Percentiles rank a stretch among this genome's conserved stretches.
These are phyloP conservation scores for Naegleria lovaniensis DNA, from an alignment of 208 protist genomes.

Conservation along the genomic window DNA sequence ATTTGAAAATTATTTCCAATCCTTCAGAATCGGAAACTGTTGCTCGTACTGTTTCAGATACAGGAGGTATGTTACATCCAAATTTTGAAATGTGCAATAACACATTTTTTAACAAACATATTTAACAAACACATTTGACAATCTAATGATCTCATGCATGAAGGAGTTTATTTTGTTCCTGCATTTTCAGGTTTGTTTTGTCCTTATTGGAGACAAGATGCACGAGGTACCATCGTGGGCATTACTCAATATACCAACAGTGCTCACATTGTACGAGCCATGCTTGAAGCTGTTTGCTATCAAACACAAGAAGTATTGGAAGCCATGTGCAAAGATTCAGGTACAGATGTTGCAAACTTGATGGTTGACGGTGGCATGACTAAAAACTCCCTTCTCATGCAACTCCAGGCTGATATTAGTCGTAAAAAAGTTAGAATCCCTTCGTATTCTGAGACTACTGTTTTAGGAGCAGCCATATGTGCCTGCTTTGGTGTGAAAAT, in stretches of 20 bases:
- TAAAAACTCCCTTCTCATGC: constrained; percentile 72
- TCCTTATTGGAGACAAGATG: constrained; percentile 89
- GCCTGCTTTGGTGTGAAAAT: constrained; percentile 51
- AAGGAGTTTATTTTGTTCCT: constrained; percentile 94
- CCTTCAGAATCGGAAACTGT: constrained; percentile 60
- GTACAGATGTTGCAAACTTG: constrained; percentile 55
- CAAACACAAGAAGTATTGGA: constrained; percentile 75
- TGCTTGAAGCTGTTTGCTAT: constrained; percentile 74
- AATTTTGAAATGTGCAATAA: too few relatives aligned
- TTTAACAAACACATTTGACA: too few relatives aligned
- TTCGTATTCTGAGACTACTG: constrained; percentile 47
- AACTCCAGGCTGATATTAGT: constrained; percentile 86
- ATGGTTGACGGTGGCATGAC: constrained; percentile 91
- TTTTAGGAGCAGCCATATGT: constrained; percentile 55
- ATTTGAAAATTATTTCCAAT: constrained; percentile 70
- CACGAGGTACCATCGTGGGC: constrained; percentile 81
- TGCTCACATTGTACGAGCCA: constrained; percentile 72
- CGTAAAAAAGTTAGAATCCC: constrained; percentile 52
- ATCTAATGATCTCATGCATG: too few relatives aligned
- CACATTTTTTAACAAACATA: too few relatives aligned
- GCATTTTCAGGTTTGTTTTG: constrained; percentile 93
- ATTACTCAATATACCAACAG: constrained; percentile 75
- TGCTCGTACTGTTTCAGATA: constrained; percentile 50
- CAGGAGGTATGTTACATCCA: too few relatives aligned
- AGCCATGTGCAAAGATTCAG: constrained; percentile 69